Conservation (phyloP, 2,329 filamentous ascomycete genomes). For the Aspergillus versicolor region DNA sequence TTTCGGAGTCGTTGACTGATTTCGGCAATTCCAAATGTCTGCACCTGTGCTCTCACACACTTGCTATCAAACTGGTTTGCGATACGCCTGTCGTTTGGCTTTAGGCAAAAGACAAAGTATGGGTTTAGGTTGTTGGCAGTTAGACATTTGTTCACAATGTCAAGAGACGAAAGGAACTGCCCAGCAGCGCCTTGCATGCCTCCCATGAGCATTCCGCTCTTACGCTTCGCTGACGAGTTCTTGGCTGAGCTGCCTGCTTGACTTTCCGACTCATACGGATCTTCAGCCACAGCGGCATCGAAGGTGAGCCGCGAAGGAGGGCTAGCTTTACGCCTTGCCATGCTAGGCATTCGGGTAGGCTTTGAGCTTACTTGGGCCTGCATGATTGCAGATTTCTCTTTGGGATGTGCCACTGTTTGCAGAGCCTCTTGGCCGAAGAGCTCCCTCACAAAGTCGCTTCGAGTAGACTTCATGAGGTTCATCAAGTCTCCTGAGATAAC, state of each 20-base stretch:
- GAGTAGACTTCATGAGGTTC: constrained; percentile 85
- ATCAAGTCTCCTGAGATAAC: constrained; percentile 94
- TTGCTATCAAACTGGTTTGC: constrained; percentile 99
- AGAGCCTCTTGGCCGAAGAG: constrained; percentile 96
- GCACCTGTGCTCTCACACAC: constrained; percentile 90
- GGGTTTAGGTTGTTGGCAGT: constrained; percentile 80
- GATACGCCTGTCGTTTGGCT: constrained; percentile 94
- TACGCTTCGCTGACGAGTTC: constrained; percentile 28
- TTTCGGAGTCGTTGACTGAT: constrained; percentile 91
- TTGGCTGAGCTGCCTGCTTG: constrained; percentile 31
- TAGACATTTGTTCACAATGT: constrained; percentile 86
- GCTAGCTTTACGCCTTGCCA: constrained; percentile 75
- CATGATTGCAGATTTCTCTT: constrained; percentile 86
- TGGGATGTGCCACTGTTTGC: constrained; percentile 88
- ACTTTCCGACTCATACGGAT: constrained; percentile 39
- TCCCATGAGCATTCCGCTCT: constrained; percentile 40
- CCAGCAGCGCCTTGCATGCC: constrained; percentile 79
- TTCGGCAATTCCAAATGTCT: constrained; percentile 93
- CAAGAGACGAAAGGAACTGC: constrained; percentile 84
- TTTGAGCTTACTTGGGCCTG: constrained; percentile 96
- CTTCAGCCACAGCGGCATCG: constrained; percentile 34
- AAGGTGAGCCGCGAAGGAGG: constrained; percentile 47
- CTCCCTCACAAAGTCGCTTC: constrained; percentile 82
- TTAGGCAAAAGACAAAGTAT: constrained; percentile 96
- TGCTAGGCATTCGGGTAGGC: constrained; percentile 86